Conservation (phyloP, 2,329 filamentous ascomycete genomes). For the Penicillium sp. region DNA sequence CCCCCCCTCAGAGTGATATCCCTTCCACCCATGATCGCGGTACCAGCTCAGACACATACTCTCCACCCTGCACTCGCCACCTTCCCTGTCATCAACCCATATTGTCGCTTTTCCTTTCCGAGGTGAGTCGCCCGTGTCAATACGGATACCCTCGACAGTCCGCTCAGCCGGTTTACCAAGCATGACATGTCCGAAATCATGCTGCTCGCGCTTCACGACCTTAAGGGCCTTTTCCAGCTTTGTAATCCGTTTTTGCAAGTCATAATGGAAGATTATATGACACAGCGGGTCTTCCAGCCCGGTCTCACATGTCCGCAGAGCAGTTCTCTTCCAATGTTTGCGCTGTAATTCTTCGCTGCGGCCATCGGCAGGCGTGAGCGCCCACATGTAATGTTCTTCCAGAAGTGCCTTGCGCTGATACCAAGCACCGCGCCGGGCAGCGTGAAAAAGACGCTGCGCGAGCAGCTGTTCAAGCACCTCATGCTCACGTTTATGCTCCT, state of each 20-base stretch:
- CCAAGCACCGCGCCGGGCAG: constrained; percentile 82
- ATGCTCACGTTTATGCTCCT: constrained; percentile 76
- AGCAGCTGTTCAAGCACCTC: constrained; percentile 72
- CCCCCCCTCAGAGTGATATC: constrained; percentile 88
- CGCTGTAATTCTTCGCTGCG: constrained; percentile 63
- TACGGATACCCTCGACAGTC: constrained; percentile 71
- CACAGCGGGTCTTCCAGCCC: constrained; percentile 85
- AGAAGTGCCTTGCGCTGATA: constrained; percentile 92
- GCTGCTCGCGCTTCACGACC: constrained; percentile 79
- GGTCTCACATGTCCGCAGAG: constrained; percentile 76
- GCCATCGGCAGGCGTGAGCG: constrained; percentile 51
- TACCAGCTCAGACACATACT: constrained; percentile 91
- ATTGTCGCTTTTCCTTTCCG: constrained; percentile 60
- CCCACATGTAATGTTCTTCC: constrained; percentile 92
- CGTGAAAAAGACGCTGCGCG: constrained; percentile 77
- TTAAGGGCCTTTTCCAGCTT: constrained; percentile 86
- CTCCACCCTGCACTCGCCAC: constrained; percentile 80
- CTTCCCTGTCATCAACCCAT: constrained; percentile 78
- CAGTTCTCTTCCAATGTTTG: constrained; percentile 76
- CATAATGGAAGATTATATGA: constrained; percentile 90
- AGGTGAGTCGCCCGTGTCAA: constrained; percentile 59
- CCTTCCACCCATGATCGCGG: constrained; percentile 81
- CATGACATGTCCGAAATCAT: constrained; percentile 85
- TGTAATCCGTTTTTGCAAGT: constrained; percentile 86
- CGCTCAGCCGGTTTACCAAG: constrained; percentile 74